A percentile compares a stretch with the other conserved stretches of the same genome.
Conservation (phyloP, 108 stramenopile genomes). For the Nannochloropsis salina region DNA sequence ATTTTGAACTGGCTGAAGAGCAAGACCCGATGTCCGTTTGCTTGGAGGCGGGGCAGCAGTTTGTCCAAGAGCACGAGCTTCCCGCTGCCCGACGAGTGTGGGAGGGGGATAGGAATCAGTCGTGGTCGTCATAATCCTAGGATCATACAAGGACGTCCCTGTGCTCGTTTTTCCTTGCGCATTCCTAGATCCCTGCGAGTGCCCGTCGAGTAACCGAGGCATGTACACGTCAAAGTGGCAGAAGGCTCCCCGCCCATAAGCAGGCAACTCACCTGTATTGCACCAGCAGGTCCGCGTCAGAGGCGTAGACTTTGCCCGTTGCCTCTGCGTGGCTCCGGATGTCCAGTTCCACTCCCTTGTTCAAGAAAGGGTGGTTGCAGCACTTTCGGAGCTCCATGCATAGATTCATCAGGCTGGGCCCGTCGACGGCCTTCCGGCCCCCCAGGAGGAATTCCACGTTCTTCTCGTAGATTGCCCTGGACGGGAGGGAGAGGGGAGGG, state of each 20-base stretch:
- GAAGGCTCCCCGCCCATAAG: no score
- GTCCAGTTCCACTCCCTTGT: slow-evolving; percentile 53
- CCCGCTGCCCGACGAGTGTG: slow-evolving; percentile 50
- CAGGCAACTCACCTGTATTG: no score
- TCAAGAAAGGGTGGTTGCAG: slow-evolving; percentile 66
- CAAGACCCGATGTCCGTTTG: slow-evolving; percentile 83
- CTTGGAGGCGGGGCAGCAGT: slow-evolving; percentile 80
- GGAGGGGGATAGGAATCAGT: no score
- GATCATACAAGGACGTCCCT: no score
- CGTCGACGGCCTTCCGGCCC: not conserved
- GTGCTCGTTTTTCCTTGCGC: no score
- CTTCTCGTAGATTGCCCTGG: not conserved
- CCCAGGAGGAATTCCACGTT: not conserved
- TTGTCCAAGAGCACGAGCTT: slow-evolving; percentile 94
- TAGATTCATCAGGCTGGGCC: slow-evolving; percentile 55
- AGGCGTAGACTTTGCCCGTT: slow-evolving; percentile 24
- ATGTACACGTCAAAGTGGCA: not conserved
- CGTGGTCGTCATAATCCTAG: no score
- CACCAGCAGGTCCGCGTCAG: slow-evolving; percentile 37
- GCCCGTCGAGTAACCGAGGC: not conserved
- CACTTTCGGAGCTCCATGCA: slow-evolving; percentile 97
- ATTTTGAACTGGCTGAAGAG: slow-evolving; percentile 94
- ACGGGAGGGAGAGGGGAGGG: not conserved
- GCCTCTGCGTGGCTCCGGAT: slow-evolving; percentile 34
- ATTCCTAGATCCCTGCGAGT: no score